phyloP scores from a whole-genome alignment of 768 basidiomycete genomes.

The Serpula lacrymans region DNA sequence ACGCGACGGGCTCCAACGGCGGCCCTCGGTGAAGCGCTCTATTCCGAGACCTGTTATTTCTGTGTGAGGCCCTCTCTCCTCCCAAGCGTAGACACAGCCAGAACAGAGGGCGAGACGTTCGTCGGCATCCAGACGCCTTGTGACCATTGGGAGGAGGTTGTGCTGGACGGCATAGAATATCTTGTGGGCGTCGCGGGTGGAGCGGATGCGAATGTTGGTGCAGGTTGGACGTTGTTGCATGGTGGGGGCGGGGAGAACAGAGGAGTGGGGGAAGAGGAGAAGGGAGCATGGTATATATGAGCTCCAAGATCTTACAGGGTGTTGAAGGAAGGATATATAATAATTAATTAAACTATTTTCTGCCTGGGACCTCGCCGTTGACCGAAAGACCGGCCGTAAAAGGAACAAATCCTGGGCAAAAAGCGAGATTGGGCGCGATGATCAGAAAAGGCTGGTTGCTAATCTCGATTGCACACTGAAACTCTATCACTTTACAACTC shows the following conservation, averaged over 20 bases:
- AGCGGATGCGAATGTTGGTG: conserved; percentile 69
- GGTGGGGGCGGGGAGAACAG: too few relatives aligned
- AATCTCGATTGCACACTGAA: conserved; percentile 42
- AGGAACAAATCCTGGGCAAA: conserved; percentile 19
- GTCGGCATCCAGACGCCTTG: conserved; percentile 72
- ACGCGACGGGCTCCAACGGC: conserved; percentile 79
- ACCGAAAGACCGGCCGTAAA: conserved; percentile 25
- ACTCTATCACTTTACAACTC: conserved; percentile 56
- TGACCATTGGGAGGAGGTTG: conserved; percentile 66
- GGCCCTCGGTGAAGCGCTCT: conserved; percentile 82
- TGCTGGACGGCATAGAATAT: conserved; percentile 72
- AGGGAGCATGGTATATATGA: conserved; percentile 28
- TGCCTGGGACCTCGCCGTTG: conserved; percentile 15
- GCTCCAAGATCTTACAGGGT: conserved; percentile 27
- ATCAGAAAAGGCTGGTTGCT: conserved; percentile 40
- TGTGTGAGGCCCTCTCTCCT: conserved; percentile 69
- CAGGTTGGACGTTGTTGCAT: conserved; percentile 73
- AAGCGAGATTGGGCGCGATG: conserved; percentile 28
- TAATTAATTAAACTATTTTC: conserved; percentile 38
- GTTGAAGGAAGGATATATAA: conserved; percentile 28
- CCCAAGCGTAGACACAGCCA: conserved; percentile 57
- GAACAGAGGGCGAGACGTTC: conserved; percentile 56
- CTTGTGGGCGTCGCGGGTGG: conserved; percentile 74
- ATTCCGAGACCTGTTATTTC: conserved; percentile 79
- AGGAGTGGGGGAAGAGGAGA: conserved; percentile 15